Evolutionary conservation across 768 basidiomycete species (phyloP), one percentile per base, ranked within the genome.

Genomic region (Clitopilus hobsonii): DNA sequence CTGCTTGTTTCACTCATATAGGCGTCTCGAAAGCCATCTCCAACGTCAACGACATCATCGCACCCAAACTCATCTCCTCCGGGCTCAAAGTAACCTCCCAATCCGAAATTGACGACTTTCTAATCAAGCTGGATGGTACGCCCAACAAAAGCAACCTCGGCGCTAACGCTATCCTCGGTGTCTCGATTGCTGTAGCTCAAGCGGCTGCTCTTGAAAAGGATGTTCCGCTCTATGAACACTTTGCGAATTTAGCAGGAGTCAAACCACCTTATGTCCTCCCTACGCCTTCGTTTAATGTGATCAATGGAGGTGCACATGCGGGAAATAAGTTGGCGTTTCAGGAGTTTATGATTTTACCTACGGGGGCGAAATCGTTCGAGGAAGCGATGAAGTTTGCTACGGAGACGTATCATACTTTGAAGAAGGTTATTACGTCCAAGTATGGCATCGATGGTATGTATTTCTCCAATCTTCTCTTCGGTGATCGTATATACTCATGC

Each of bases 311-410:
- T 60, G 98, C 96, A 59, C 97, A 99, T 71, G 97, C 97, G 56
- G 97, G 97, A 52, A 99, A 99, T 83, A 95, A 96, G 75, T 90
- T 99, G 59, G 97, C 97, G 32, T 99, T 98, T 91, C 97, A 99
- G 76, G 97, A 99, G 75, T 99, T 99, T 81, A 98, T 99, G 97
- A 82, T 99, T 63, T 82, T 98, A 59, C 96, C 97, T 58, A 95
- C 94, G 57, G 96, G 95, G 51, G 97, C 97, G 50, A 64, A 79
- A 14, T 82, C 81, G 56, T 99, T 98, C 82, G 86, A 90, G 26
- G 95, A 99, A 80, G 94, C 97, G 55, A 88, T 99, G 87, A 96
- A 98, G 78, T 94, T 96, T 57, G 97, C 97, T 58, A 90, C 95
- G 8, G 97, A 99, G 77, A 95, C 92, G 20, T 97, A 97, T 78